Evolutionary conservation across 2,329 filamentous ascomycete genomes (phyloP).

Genomic region (Fusarium scirpi): DNA sequence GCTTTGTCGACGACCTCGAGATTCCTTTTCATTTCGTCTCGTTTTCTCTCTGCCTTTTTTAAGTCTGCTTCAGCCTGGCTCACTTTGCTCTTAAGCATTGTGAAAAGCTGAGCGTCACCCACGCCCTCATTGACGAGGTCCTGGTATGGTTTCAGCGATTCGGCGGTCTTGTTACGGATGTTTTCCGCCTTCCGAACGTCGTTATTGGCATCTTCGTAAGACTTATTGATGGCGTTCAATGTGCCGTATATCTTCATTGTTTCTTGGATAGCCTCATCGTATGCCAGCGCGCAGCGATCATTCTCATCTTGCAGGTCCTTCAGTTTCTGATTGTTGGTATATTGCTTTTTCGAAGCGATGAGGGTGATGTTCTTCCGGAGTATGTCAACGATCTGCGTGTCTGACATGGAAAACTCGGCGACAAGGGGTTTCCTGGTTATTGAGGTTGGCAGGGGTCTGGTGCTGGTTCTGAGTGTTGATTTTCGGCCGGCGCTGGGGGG

Average conservation of each 20-base stretch:
- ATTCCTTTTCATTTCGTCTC: too few relatives aligned
- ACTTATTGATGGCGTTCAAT: background rate
- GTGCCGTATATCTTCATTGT: too few relatives aligned
- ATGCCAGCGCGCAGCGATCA: background rate
- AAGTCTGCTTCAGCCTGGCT: background rate
- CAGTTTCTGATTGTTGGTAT: background rate
- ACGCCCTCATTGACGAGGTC: background rate
- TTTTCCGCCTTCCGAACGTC: background rate
- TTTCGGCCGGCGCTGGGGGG: background rate
- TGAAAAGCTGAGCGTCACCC: background rate
- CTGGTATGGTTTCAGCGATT: background rate
- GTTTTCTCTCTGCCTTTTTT: too few relatives aligned
- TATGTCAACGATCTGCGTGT: background rate
- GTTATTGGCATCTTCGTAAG: background rate
- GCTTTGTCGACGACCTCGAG: background rate
- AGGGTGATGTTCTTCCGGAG: background rate
- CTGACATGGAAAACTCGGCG: background rate
- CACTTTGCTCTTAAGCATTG: background rate
- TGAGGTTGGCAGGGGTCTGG: background rate
- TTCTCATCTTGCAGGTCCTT: background rate
- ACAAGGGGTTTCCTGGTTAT: background rate
- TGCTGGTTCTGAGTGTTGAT: background rate
- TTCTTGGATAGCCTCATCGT: background rate
- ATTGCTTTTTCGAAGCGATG: background rate
- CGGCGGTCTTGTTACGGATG: background rate